Conservation (phyloP, 1,284 basidiomycete genomes). For the Boletus smithii region DNA sequence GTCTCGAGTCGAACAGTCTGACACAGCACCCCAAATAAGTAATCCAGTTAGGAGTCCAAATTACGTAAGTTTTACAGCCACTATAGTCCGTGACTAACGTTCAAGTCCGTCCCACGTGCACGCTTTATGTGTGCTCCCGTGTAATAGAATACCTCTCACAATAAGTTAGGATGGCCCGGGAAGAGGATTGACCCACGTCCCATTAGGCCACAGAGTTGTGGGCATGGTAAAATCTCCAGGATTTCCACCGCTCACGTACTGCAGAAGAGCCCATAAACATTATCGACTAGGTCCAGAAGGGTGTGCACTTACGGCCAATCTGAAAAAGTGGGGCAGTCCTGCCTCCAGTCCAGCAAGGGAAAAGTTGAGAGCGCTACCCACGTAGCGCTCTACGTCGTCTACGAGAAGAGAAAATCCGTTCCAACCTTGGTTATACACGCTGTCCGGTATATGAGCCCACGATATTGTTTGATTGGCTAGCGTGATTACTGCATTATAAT, state of each 20-base stretch:
- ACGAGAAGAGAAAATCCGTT: conserved; percentile 77
- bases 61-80: no score
- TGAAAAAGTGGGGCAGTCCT: conserved; percentile 76
- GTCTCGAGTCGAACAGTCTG: no score
- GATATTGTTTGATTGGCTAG: conserved; percentile 55
- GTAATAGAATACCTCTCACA: background rate
- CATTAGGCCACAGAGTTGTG: conserved; percentile 75
- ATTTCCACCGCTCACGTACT: conserved; percentile 54
- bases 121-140: no score
- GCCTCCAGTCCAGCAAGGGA: conserved; percentile 60
- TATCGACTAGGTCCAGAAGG: conserved; percentile 1
- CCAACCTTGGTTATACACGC: conserved; percentile 47
- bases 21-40: conserved; percentile 18
- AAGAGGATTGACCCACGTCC: conserved; percentile 73
- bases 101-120: no score
- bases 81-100: no score
- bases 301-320: conserved; percentile 66
- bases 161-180: conserved; percentile 57
- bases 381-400: conserved; percentile 81
- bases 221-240: conserved; percentile 82
- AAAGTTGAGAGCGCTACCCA: conserved; percentile 63
- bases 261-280: conserved; percentile 8
- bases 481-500: conserved; percentile 53
- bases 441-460: conserved; percentile 58
- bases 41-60: conserved; percentile 7